phyloP scores from a whole-genome alignment of 768 basidiomycete species.

The Pleurotus platypus region DNA sequence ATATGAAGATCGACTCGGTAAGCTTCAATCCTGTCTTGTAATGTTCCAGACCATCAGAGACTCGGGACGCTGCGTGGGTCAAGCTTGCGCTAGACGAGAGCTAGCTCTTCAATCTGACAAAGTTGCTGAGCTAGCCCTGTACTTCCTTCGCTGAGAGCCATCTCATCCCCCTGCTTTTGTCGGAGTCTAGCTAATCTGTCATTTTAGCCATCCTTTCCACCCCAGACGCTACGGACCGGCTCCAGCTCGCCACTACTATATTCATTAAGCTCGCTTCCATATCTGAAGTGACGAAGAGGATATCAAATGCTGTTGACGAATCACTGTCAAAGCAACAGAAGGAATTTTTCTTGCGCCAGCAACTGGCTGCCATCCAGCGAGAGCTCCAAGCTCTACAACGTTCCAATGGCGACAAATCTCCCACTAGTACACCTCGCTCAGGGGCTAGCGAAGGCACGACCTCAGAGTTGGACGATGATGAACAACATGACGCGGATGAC shows the following conservation, averaged over 20 bases:
- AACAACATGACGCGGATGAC: slow-evolving; percentile 79
- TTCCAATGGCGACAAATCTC: slow-evolving; percentile 15
- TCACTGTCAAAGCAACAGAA: slow-evolving; percentile 87
- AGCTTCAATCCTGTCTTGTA: slow-evolving; percentile 17
- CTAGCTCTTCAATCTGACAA: not conserved
- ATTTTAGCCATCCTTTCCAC: slow-evolving; percentile 58
- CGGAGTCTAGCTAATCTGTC: slow-evolving; percentile 1
- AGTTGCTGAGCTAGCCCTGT: not conserved
- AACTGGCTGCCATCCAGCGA: slow-evolving; percentile 75
- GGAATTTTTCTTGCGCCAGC: slow-evolving; percentile 82
- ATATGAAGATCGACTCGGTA: slow-evolving; percentile 71
- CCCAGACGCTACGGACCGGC: slow-evolving; percentile 55
- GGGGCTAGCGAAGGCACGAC: slow-evolving; percentile 25
- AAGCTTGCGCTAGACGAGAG: not conserved
- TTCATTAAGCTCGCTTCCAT: slow-evolving; percentile 77
- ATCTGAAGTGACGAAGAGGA: slow-evolving; percentile 77
- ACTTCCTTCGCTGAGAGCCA: not conserved
- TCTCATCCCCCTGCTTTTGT: not conserved
- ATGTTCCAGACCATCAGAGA: not conserved
- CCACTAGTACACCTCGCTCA: not conserved
- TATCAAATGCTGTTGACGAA: slow-evolving; percentile 77
- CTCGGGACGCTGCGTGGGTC: not conserved
- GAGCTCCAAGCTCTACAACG: slow-evolving; percentile 60
- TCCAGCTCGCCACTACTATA: slow-evolving; percentile 64
- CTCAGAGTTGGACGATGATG: slow-evolving; percentile 71